phyloP scores from a whole-genome alignment of 371 early-diverging fungal genomes.

The Rhizopus sp. region DNA sequence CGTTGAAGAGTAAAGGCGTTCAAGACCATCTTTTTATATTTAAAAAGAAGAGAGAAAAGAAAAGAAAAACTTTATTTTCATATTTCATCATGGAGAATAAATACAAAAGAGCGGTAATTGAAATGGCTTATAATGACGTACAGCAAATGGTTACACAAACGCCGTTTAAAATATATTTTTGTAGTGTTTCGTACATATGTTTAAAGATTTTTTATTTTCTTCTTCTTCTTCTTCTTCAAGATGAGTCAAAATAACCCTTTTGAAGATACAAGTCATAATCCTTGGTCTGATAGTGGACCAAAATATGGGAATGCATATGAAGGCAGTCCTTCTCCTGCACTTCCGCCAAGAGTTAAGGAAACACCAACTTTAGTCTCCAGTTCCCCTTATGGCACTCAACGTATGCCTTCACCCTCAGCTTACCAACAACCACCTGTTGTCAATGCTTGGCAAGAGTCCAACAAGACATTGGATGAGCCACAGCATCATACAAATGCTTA shows the following conservation, averaged over 20 bases:
- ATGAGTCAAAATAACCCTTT: conserved; percentile 17
- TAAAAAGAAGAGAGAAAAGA: neutral
- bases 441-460: conserved; percentile 33
- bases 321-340: conserved; percentile 15
- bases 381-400: conserved; percentile 21
- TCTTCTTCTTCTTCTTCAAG: conserved; percentile 4
- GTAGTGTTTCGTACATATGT: too few species aligned
- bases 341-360: conserved; percentile 21
- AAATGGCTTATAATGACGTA: neutral
- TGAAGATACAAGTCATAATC: conserved; percentile 4
- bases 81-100: neutral
- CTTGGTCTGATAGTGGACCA: conserved; percentile 10
- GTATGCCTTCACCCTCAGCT: conserved; percentile 36
- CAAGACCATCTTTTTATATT: conserved; percentile 20
- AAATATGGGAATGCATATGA: conserved; percentile 34
- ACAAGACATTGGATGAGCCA: conserved; percentile 23
- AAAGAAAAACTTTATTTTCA: neutral
- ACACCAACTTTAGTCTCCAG: conserved; percentile 1
- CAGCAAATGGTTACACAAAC: conserved; percentile 2
- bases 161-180: too few species aligned
- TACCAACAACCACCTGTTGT: conserved; percentile 23
- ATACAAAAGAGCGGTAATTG: neutral
- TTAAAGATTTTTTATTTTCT: conserved; percentile 4
- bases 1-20: conserved; percentile 58
- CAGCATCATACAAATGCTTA: conserved; percentile 24